Base-by-base conservation (phyloP, 2,329 filamentous ascomycete genomes). In the Penicillium rolfsii region DNA sequence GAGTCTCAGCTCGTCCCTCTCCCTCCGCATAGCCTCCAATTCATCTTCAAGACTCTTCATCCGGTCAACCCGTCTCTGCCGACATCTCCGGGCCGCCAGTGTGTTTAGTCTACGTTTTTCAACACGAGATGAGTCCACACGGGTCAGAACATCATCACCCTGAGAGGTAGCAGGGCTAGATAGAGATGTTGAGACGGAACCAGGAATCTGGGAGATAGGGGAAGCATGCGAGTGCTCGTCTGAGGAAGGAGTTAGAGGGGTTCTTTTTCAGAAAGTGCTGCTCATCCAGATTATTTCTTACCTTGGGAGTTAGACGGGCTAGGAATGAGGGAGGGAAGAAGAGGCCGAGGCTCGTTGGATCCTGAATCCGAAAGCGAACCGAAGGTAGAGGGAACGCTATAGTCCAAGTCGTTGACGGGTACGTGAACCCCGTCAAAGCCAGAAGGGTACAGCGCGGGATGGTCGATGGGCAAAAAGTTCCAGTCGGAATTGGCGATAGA, bases 61-160 rank as follows among this genome's bases (percentile, higher is more conserved):
- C 59, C 70, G 69, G 52, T 76, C 74, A 28, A 73, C 66, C 6
- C 73, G 73, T 52, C 72, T 70, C 66, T 77, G 73, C 5, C 74
- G 74, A 63, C 74, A 76, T 46, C 74, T 67, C 19, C 74, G 72
- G 48, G 74, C 74, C 45, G 74, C 74, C 40, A 75, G 68, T 14
- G 74, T 76, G 59, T 77, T 77, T 12, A 74, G 66, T 54, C 70
- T 71, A 26, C 74, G 74, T 53, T 76, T 76, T 57, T 70, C 67
- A 19, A 75, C 66, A 28, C 70, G 68, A 40, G 67, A 68, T 5
- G 67, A 60, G 16, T 67, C 65, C 35, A 69, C 64, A 26, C 60
- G 65, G 12, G 45, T 35, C 33, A 62, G 24, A 9, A 12, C 35
- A 11, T 64, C 61, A 12, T 70, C 66, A 14, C 63, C 56, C 36